A percentile compares a stretch with the other conserved stretches of the same genome.
Conservation (phyloP, 306 rosid species). For the Vicia sativa region DNA sequence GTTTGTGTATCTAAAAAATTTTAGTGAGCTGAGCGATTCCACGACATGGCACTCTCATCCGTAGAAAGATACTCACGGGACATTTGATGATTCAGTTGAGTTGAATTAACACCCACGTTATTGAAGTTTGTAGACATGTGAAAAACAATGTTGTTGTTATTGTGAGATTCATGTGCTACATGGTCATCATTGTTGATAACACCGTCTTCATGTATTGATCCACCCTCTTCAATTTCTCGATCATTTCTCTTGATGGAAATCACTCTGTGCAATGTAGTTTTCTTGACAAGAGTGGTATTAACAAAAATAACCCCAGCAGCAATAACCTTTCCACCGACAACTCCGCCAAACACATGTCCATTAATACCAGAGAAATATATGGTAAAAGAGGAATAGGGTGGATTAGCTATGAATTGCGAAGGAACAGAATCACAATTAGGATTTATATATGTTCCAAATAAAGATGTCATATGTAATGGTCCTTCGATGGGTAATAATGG, state of each 20-base stretch:
- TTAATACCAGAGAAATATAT: slow-evolving; percentile 41
- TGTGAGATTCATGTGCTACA: too few species aligned
- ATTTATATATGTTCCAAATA: slow-evolving; percentile 35
- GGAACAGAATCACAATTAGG: background rate
- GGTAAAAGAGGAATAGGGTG: slow-evolving; percentile 41
- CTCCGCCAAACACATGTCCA: too few species aligned
- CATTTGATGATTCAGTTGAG: background rate
- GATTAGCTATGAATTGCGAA: background rate
- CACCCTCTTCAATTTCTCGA: too few species aligned
- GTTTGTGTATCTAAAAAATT: background rate
- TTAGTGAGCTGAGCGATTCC: slow-evolving; percentile 43
- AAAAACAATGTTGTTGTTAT: too few species aligned
- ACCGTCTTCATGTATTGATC: background rate
- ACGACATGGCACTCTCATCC: slow-evolving; percentile 27
- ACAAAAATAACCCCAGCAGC: too few species aligned
- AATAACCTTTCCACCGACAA: too few species aligned
- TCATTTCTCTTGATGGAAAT: too few species aligned
- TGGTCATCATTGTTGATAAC: background rate
- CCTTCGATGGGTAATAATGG: too few species aligned
- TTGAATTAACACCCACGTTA: too few species aligned
- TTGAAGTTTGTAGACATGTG: too few species aligned
- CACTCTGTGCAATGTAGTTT: too few species aligned
- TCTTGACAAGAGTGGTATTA: too few species aligned
- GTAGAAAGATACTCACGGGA: background rate
- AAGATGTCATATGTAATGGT: slow-evolving; percentile 32